A percentile compares a stretch with the other conserved stretches of the same genome.
phyloP scores from a whole-genome alignment of 2,329 filamentous ascomycete genomes.

The Paecilomyces dactylethromorphus region DNA sequence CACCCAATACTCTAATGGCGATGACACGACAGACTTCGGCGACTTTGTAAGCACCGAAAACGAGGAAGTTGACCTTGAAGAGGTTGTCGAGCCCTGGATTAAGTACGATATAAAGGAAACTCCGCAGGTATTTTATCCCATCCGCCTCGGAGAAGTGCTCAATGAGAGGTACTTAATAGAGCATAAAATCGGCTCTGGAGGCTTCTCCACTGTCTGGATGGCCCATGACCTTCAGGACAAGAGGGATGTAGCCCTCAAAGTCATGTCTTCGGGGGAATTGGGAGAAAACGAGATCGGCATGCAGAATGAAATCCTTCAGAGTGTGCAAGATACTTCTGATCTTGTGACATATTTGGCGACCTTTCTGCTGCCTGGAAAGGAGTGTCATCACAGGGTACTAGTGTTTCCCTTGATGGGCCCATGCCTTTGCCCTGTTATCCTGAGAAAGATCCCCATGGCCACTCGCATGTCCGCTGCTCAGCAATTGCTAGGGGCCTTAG shows the following conservation, averaged over 20 bases:
- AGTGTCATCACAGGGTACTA: constrained; percentile 12
- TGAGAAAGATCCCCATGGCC: constrained; percentile 10
- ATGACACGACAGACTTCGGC: not conserved
- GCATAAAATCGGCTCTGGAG: constrained; percentile 18
- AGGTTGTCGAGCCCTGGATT: not conserved
- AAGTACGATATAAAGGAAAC: not conserved
- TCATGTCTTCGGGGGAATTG: constrained; percentile 12
- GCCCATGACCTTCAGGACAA: constrained; percentile 13
- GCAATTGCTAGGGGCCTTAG: constrained; percentile 18
- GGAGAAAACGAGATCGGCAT: constrained; percentile 13
- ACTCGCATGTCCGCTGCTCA: constrained; percentile 20
- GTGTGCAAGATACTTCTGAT: constrained; percentile 10
- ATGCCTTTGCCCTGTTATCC: constrained; percentile 6
- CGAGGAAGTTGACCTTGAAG: not conserved
- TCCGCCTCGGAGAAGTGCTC: constrained; percentile 8
- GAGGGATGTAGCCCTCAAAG: constrained; percentile 17
- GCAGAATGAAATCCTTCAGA: constrained; percentile 14
- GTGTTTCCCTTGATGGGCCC: constrained; percentile 18
- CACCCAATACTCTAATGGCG: not conserved
- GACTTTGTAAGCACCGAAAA: not conserved
- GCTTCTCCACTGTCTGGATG: constrained; percentile 21
- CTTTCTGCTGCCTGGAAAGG: constrained; percentile 12
- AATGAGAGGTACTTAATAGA: constrained; percentile 16
- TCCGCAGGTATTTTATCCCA: not conserved
- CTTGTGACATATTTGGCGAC: constrained; percentile 13